These are phyloP conservation scores for Boletus pseudo-olivaceus DNA, from an alignment of 768 basidiomycete species.

Conservation along the genomic window DNA sequence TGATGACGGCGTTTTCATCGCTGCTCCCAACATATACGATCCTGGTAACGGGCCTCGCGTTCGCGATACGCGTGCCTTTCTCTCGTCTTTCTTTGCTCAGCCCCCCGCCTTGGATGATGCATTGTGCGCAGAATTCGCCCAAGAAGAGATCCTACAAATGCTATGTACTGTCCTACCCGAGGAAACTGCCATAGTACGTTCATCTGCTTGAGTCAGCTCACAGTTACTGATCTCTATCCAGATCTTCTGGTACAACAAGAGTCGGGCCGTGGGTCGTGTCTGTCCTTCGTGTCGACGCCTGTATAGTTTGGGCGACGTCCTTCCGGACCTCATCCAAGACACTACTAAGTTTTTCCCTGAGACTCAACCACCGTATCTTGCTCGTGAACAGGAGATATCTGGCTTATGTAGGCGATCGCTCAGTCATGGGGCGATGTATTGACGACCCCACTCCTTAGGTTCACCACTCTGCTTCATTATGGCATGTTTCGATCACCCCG, in stretches of 20 bases:
- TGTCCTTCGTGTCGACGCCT: conserved; percentile 77
- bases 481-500: conserved; percentile 62
- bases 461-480: conserved; percentile 75
- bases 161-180: conserved; percentile 63
- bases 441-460: conserved; percentile 40
- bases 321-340: conserved; percentile 45
- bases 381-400: conserved; percentile 66
- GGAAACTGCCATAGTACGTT: conserved; percentile 64
- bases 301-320: conserved; percentile 64
- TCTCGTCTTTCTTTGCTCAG: conserved; percentile 64
- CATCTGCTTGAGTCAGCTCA: neutral
- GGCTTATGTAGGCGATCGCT: conserved; percentile 59
- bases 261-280: conserved; percentile 61
- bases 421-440: neutral
- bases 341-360: conserved; percentile 13
- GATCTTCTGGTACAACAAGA: conserved; percentile 88
- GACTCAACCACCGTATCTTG: conserved; percentile 38
- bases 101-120: conserved; percentile 61
- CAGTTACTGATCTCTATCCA: conserved; percentile 23
- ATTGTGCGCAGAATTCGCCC: conserved; percentile 73
- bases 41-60: conserved; percentile 80
- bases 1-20: conserved; percentile 24
- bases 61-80: conserved; percentile 59
- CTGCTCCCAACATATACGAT: conserved; percentile 66
- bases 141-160: conserved; percentile 74